Percentiles rank a stretch among this genome's conserved stretches.
phyloP scores from a whole-genome alignment of 192 early-diverging fungal genomes.

The Coemansia brasiliensis region DNA sequence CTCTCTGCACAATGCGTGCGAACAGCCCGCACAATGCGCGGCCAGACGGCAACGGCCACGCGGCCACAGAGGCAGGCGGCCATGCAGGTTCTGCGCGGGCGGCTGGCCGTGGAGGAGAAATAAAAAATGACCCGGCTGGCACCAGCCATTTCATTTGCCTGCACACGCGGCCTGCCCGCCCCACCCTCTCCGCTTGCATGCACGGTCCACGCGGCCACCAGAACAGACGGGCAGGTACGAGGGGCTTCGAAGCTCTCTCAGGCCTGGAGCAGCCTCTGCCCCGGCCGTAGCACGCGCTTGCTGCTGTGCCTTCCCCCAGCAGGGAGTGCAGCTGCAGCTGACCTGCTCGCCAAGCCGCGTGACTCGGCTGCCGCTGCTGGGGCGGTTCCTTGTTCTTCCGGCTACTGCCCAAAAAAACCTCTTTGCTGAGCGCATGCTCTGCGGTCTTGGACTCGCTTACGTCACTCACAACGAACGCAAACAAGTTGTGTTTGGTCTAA shows the following conservation, averaged over 20 bases:
- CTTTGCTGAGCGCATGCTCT: not conserved
- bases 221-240: not conserved
- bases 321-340: not conserved
- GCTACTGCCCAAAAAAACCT: too few species aligned
- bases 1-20: constrained; percentile 7
- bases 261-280: not conserved
- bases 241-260: not conserved
- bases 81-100: too few species aligned
- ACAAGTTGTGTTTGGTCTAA: too few species aligned
- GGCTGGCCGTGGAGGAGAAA: too few species aligned
- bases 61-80: not conserved
- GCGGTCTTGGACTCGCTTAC: constrained; percentile 4
- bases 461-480: not conserved
- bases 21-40: constrained; percentile 13
- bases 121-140: too few species aligned
- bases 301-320: not conserved
- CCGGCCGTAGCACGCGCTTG: not conserved
- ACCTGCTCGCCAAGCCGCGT: too few species aligned
- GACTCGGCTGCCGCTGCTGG: not conserved
- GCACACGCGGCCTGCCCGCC: too few species aligned
- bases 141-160: too few species aligned
- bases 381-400: not conserved
- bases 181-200: not conserved
- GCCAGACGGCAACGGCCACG: constrained; percentile 8
- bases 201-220: not conserved